Evolutionary conservation across 1,139 yeast species (phyloP).

Genomic region (Candida smagusa): DNA sequence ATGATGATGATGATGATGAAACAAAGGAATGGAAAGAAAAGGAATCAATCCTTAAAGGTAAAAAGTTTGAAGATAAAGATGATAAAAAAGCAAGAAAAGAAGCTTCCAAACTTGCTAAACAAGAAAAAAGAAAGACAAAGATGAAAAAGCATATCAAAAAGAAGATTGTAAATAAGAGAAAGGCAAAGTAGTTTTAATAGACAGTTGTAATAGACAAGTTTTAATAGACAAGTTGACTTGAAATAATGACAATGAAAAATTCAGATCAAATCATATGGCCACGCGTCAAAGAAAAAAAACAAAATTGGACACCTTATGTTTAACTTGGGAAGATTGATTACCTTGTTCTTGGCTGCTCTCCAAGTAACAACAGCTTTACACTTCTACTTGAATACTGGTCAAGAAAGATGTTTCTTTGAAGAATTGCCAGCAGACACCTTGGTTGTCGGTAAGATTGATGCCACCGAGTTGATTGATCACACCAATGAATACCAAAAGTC

Average conservation of each 20-base stretch:
- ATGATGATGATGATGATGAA: conserved; percentile 16
- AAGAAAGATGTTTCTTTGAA: conserved; percentile 46
- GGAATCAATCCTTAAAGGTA: conserved; percentile 52
- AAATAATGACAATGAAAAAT: too few species aligned
- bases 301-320: conserved; percentile 4
- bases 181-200: conserved; percentile 17
- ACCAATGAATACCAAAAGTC: conserved; percentile 28
- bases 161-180: conserved; percentile 60
- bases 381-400: conserved; percentile 45
- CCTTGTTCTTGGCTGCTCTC: conserved; percentile 13
- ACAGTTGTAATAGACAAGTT: too few species aligned
- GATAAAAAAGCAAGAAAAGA: conserved; percentile 80
- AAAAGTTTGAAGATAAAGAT: conserved; percentile 80
- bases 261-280: conserved; percentile 1
- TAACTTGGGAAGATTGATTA: conserved; percentile 5
- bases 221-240: too few species aligned
- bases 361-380: conserved; percentile 32
- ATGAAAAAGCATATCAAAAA: conserved; percentile 92
- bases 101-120: conserved; percentile 76
- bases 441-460: conserved; percentile 45
- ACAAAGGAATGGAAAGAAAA: conserved; percentile 44
- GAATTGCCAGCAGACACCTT: conserved; percentile 42
- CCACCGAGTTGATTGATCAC: conserved; percentile 34
- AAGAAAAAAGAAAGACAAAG: conserved; percentile 84
- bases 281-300: conserved; percentile 5